Conservation (phyloP, 352 stramenopile species). For the Globisporangium carolinianum region DNA sequence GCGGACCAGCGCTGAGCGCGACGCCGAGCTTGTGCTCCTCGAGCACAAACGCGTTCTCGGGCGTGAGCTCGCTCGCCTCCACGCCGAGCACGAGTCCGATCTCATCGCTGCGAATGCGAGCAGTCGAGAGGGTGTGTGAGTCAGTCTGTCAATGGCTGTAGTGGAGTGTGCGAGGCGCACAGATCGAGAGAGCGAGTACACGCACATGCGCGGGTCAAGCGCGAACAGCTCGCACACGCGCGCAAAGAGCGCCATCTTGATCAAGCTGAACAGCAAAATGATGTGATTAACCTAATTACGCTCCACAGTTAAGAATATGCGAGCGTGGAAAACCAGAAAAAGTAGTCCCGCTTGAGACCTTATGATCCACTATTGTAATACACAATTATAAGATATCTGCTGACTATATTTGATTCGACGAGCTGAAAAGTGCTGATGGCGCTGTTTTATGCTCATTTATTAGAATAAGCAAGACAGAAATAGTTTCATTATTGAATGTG, state of each 20-base stretch:
- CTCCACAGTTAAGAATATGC: no score
- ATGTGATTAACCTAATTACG: no score
- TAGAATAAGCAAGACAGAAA: no score
- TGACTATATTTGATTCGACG: no score
- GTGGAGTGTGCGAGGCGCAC: not conserved
- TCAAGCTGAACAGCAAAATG: not conserved
- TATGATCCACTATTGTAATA: no score
- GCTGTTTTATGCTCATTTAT: no score
- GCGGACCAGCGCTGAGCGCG: conserved; percentile 37
- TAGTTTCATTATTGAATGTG: no score
- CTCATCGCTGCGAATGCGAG: conserved; percentile 44
- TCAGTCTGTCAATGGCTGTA: not conserved
- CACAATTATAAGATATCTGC: no score
- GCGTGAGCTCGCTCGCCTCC: conserved; percentile 32
- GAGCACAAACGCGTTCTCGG: conserved; percentile 55
- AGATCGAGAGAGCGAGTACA: not conserved
- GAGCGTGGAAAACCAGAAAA: no score
- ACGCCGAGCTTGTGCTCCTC: conserved; percentile 77
- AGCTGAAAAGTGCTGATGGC: no score
- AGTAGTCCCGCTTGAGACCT: no score
- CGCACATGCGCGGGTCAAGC: conserved; percentile 64
- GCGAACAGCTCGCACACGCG: conserved; percentile 36
- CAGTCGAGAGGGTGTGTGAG: not conserved
- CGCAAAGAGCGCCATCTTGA: not conserved
- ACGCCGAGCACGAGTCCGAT: conserved; percentile 62